Base-by-base conservation (phyloP, 192 early-diverging fungal species). In the Helicostylum pulchrum region DNA sequence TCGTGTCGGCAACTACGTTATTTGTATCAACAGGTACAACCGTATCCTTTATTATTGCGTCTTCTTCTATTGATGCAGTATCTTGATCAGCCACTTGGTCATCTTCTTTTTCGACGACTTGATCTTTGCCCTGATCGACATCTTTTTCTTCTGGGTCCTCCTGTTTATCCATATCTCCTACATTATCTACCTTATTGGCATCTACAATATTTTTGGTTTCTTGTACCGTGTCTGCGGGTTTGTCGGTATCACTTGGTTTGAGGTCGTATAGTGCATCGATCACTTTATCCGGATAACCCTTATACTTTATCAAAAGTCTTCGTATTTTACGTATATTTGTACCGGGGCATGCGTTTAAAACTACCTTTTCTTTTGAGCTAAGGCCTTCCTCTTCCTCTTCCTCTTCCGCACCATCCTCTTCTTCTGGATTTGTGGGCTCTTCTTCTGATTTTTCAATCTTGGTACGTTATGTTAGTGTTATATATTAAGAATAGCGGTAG, bases 311-410 rank as follows among this genome's bases (percentile, higher is more conserved):
- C 30, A 90, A 61, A 15, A 88, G 60, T 3, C 74, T 36, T 9
- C 84, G 77, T 1, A 90, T 79, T 42, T 79, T 53, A 7, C 50
- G 43, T 23, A 78, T 67, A 62, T 82, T 78, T 2, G 70, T 55
- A 1, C 74, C 76, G 9, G 79, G 85, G n/a, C 80, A 84, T 10
- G 83, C 76, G 19, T 71, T 70, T 66, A 85, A 77, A 7, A 90
- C 74, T n/a, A 72, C 70, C 32, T 81, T 84, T 59, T 90, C 88
- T 26, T 75, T 65, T 7, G 79, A 66, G 42, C 53, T 68, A 7
- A 70, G 68, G 7, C 54, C 50, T 30, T 72, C 67, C 39, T 61
- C 66, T 14, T 75, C 53, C 19, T 66, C 67, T 32, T 67, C 53
- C 14, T 65, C 51, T 34, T 44, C 36, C 6, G 23, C 26, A 21